Conservation (phyloP, 805 yeast genomes). For the Wickerhamiella cacticola region DNA sequence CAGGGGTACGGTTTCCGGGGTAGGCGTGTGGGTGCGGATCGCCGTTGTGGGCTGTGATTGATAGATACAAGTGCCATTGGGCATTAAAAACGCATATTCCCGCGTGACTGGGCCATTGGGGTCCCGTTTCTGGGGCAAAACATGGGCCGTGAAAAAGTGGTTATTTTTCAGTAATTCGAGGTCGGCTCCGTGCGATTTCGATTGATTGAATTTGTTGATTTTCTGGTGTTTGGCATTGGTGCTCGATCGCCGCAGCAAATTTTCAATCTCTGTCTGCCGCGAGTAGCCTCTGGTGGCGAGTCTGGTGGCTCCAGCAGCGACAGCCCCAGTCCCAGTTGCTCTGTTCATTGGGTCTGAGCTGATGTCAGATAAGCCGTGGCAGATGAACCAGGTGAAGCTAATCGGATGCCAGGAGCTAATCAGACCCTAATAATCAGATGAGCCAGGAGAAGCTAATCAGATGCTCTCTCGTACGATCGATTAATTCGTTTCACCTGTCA, state of each 20-base stretch:
- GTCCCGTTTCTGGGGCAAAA: neutral
- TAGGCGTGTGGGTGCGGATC: neutral
- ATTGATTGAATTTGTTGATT: neutral
- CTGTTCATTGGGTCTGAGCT: no score
- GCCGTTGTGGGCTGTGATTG: constrained; percentile 11
- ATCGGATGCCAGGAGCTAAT: no score
- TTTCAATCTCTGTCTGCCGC: neutral
- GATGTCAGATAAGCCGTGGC: no score
- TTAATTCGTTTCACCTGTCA: no score
- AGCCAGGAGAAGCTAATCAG: no score
- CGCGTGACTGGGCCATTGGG: constrained; percentile 1
- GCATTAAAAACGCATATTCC: constrained; percentile 16
- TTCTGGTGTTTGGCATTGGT: neutral
- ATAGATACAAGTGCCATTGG: constrained; percentile 6
- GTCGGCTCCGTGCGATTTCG: neutral
- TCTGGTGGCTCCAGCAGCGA: no score
- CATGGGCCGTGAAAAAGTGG: constrained; percentile 39
- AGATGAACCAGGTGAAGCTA: no score
- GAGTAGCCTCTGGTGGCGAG: no score
- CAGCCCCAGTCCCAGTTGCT: no score
- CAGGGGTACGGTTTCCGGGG: constrained; percentile 19
- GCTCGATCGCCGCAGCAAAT: neutral
- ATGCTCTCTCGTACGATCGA: no score
- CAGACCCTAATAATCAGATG: no score
- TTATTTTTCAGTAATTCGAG: constrained; percentile 25